Base-by-base conservation (phyloP, 1,139 yeast genomes). In the Debaryomyces psychrophilus region DNA sequence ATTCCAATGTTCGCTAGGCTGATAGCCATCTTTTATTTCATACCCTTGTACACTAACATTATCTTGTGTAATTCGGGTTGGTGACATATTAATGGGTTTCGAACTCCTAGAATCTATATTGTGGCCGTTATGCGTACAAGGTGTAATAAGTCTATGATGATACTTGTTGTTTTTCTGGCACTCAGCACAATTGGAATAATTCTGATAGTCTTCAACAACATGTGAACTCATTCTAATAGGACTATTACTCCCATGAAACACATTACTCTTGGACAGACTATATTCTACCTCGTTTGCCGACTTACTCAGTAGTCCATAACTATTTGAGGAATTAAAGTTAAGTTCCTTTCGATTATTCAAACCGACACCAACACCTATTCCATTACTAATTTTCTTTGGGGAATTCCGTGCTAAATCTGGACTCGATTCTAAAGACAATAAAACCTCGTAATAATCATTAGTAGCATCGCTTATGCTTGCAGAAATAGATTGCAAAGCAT, bases 401-500 rank as follows among this genome's bases (percentile, higher is more conserved):
- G 54, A 52, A 33, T 41, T 44, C 5, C 45, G 41, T 17, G 27
- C 39, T 17, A 39, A 33, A 8, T 46, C 53, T 6, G 47, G 42
- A 12, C 46, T 47, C 1, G 53, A 41, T 44, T 55, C 59, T 9
- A 53, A 35, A 11, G 51, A 44, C 8, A 50, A 43, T 27, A 53
- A 44, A 27, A 47, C 44, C 25, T 46, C 47, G 26, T 49, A 67
- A 49, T 67, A 75, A 22, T 60, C 67, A 26, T 62, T 62, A n/a
- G 74, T 58, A 1, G 69, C 60, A 2, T 65, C 69, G 39, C 61
- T 64, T 25, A 63, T 56, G 34, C 59, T 64, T 2, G 56, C 46
- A 2, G 76, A 64, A 8, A 66, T 56, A n/a, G 62, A 55, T 49
- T 70, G 73, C 34, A 79, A 55, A 20, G 72, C 60, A 23, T 61